phyloP scores from a whole-genome alignment of 2,329 filamentous ascomycete species.

The Aspergillus uvarum region DNA sequence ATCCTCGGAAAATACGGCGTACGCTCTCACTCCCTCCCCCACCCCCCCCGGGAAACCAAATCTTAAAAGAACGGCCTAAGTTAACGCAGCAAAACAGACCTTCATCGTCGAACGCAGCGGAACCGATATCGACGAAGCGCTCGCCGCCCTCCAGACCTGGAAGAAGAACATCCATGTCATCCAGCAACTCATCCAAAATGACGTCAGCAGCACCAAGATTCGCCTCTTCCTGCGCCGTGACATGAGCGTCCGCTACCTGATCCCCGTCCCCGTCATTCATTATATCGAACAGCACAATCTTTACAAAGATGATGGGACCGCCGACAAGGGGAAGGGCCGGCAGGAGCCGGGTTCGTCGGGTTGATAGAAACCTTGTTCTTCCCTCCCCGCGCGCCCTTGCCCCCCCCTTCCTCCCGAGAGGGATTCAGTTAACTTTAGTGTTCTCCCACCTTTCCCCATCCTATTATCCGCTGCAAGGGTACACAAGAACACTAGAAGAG shows the following conservation, averaged over 20 bases:
- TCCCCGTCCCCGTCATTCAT: constrained; percentile 71
- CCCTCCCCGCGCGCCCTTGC: no score
- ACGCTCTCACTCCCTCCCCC: constrained; percentile 19
- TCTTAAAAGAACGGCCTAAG: background rate
- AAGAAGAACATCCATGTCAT: constrained; percentile 86
- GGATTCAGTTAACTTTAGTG: background rate
- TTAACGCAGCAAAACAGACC: constrained; percentile 42
- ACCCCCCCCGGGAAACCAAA: background rate
- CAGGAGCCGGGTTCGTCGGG: constrained; percentile 27
- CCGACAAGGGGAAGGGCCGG: constrained; percentile 37
- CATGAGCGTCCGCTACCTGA: constrained; percentile 77
- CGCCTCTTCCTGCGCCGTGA: constrained; percentile 74
- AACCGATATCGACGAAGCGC: constrained; percentile 83
- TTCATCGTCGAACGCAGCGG: constrained; percentile 87
- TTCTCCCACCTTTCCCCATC: no score
- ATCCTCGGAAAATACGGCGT: constrained; percentile 78
- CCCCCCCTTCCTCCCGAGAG: background rate
- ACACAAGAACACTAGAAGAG: no score
- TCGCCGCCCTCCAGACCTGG: constrained; percentile 78
- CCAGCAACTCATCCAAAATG: constrained; percentile 82
- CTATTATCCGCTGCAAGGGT: no score
- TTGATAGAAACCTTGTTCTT: constrained; percentile 17
- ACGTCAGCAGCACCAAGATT: constrained; percentile 80
- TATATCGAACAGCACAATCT: constrained; percentile 69
- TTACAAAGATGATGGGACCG: constrained; percentile 55